Evolutionary conservation across 1,139 yeast species (phyloP), one percentile per base, ranked within the genome.

Genomic region (Pichia kudriavzevii): DNA sequence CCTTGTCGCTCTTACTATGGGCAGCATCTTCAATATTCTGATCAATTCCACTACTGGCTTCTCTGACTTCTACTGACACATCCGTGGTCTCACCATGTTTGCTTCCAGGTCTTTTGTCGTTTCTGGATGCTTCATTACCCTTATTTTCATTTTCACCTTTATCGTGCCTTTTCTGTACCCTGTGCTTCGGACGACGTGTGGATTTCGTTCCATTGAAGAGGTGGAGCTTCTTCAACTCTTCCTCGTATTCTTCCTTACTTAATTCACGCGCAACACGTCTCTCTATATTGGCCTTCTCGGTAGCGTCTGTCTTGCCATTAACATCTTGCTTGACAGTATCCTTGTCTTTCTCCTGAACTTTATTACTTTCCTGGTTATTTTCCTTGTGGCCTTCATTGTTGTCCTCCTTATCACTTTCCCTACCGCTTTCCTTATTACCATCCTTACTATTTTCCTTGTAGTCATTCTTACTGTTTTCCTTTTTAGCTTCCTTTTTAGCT

Each of bases 221-320:
- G n/a, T n/a, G n/a, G n/a, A n/a, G 34, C 27, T 38, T 40, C 5
- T 24, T 31, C 17, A 40, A 28, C 23, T 40, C 41, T 13, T 27
- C 13, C 20, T 34, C 33, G 22, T 37, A 40, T 28, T 40, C 43
- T 24, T 40, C 39, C 5, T 30, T 26, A 20, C 39, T 40, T 22
- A 40, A 20, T n/a, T 40, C 41, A 15, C 43, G 24, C 3, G 41
- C 41, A 11, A 25, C 22, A 17, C 43, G 25, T 30, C 37, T 32
- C 15, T 40, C 43, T 18, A 36, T 15, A 12, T 20, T 21, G 9
- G 31, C 21, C 14, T 22, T 16, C n/a, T 22, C 22, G 11, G 22
- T 20, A 11, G 22, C 8, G 11, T 20, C 11, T 20, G 22, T 20
- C 8, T 20, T 20, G 11, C 11, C 15, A 11, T 24, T 17, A 24